Evolutionary conservation across 352 stramenopile genomes (phyloP).

Genomic region (Pythium phragmiticola): DNA sequence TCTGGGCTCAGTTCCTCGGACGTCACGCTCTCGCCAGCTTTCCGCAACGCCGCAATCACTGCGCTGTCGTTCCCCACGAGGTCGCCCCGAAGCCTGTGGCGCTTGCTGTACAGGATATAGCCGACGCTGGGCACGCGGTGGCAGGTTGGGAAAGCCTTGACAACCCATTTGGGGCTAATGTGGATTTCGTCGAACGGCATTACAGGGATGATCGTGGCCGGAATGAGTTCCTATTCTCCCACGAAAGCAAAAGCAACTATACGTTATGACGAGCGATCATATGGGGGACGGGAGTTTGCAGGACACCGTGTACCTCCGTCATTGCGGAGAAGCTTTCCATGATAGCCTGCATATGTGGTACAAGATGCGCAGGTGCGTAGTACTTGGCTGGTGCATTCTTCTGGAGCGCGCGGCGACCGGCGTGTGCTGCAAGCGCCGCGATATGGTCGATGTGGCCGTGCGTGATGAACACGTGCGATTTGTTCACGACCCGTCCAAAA

Average conservation of each 20-base stretch:
- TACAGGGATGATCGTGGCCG: constrained; percentile 47
- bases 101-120: constrained; percentile 71
- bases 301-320: constrained; percentile 37
- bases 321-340: constrained; percentile 53
- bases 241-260: neutral
- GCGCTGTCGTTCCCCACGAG: constrained; percentile 34
- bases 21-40: constrained; percentile 49
- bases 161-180: constrained; percentile 53
- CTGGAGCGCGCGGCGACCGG: constrained; percentile 51
- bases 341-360: constrained; percentile 49
- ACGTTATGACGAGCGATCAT: neutral
- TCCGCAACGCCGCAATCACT: constrained; percentile 50
- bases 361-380: constrained; percentile 60
- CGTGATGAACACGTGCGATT: constrained; percentile 84
- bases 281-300: neutral
- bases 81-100: constrained; percentile 48
- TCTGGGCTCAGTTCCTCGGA: constrained; percentile 35
- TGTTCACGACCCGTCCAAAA: constrained; percentile 43
- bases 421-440: constrained; percentile 55
- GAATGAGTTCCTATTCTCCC: constrained; percentile 35
- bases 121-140: constrained; percentile 79
- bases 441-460: constrained; percentile 88
- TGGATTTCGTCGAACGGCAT: constrained; percentile 53
- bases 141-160: constrained; percentile 62
- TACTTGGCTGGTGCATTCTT: constrained; percentile 62